phyloP scores from a whole-genome alignment of 2,329 filamentous ascomycete species.

The Exophiala sideris region DNA sequence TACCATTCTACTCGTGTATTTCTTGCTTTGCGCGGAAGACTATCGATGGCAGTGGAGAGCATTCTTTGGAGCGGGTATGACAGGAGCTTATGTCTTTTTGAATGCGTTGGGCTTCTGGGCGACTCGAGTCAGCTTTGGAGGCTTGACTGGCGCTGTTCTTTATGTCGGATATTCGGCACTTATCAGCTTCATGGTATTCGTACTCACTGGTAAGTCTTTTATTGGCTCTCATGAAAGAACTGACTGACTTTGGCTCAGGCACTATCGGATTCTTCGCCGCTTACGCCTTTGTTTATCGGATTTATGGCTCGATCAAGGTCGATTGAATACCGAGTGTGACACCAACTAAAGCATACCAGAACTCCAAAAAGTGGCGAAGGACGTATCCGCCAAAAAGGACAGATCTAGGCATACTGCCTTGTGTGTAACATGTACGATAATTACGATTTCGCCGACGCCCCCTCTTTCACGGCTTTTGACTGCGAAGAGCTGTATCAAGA shows the following conservation, averaged over 20 bases:
- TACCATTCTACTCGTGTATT: constrained; percentile 92
- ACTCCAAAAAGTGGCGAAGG: neutral
- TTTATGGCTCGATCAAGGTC: constrained; percentile 97
- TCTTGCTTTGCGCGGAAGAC: constrained; percentile 91
- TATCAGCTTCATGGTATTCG: constrained; percentile 86
- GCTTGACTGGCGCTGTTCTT: constrained; percentile 79
- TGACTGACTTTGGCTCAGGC: constrained; percentile 51
- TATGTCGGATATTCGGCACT: constrained; percentile 91
- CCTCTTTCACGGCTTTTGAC: no score
- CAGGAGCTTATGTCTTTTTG: constrained; percentile 84
- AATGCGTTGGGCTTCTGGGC: constrained; percentile 90
- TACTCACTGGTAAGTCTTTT: constrained; percentile 75
- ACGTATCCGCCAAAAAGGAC: neutral
- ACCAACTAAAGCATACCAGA: neutral
- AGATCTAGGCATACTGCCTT: no score
- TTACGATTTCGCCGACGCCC: no score
- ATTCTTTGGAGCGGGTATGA: constrained; percentile 87
- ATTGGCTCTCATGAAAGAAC: constrained; percentile 9
- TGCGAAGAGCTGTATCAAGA: no score
- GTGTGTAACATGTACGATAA: no score
- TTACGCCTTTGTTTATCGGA: constrained; percentile 90
- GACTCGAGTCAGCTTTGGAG: constrained; percentile 79
- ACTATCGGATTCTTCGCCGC: constrained; percentile 94
- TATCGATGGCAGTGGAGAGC: constrained; percentile 99
- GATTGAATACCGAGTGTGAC: constrained; percentile 56